phyloP scores from a whole-genome alignment of 2,329 filamentous ascomycete genomes.

The Penicillium sp. region DNA sequence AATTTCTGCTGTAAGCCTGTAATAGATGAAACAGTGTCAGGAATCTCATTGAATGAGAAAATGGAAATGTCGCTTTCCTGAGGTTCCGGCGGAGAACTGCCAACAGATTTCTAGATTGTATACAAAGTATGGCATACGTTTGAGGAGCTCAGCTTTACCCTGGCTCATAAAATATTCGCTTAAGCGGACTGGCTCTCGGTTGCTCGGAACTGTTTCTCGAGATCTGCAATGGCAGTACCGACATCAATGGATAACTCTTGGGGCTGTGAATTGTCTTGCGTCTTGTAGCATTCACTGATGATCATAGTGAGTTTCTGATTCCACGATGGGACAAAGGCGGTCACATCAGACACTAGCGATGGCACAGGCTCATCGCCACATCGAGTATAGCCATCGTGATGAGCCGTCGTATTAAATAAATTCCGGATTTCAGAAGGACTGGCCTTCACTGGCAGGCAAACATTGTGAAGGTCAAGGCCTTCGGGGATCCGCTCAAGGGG shows the following conservation, averaged over 20 bases:
- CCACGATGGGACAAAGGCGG: constrained; percentile 15
- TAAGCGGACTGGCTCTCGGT: background rate
- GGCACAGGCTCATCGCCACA: background rate
- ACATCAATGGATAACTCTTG: constrained; percentile 13
- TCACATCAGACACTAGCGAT: constrained; percentile 11
- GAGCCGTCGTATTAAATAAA: background rate
- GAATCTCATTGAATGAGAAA: background rate
- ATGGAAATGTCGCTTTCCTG: background rate
- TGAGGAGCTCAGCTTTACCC: background rate
- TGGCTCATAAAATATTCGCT: background rate
- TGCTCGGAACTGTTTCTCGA: background rate
- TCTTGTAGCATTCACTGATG: constrained; percentile 17
- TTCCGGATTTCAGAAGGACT: background rate
- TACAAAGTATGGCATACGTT: background rate
- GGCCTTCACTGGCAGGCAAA: constrained; percentile 5
- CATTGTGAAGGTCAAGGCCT: constrained; percentile 18
- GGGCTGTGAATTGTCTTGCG: background rate
- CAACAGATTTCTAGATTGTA: background rate
- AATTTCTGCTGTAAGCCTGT: background rate
- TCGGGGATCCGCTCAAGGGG: constrained; percentile 28
- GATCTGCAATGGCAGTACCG: constrained; percentile 6
- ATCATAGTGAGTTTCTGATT: constrained; percentile 17
- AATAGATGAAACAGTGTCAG: background rate
- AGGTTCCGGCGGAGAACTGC: too few species aligned
- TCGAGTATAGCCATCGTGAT: constrained; percentile 8